These are phyloP conservation scores for Bremia lactucae DNA, from an alignment of 352 stramenopile genomes.

Conservation along the genomic window DNA sequence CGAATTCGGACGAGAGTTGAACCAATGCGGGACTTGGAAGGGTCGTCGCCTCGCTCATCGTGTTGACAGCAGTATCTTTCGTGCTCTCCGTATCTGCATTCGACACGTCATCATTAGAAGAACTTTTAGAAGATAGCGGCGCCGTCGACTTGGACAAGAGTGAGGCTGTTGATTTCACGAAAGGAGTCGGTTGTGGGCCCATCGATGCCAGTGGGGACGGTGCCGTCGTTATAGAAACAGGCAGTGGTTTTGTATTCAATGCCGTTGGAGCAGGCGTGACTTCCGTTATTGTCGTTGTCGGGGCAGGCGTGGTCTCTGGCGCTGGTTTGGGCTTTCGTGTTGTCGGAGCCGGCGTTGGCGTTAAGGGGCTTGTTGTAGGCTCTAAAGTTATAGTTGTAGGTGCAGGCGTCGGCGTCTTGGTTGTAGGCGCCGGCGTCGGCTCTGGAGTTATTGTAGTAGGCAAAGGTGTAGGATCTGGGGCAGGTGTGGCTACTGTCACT, in stretches of 20 bases:
- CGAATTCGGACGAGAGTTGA: too few species aligned
- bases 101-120: conserved; percentile 4
- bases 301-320: conserved; percentile 7
- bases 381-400: conserved; percentile 3
- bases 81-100: too few species aligned
- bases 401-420: conserved; percentile 1
- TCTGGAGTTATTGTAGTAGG: conserved; percentile 4
- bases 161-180: background rate
- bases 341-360: conserved; percentile 9
- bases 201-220: background rate
- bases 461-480: conserved; percentile 7
- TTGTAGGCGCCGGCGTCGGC: conserved; percentile 2
- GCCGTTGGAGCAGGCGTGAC: conserved; percentile 9
- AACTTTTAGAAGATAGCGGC: conserved; percentile 1
- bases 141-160: background rate
- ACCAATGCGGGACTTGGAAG: too few species aligned
- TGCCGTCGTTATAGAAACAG: background rate
- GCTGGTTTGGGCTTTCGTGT: conserved; percentile 5
- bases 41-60: background rate
- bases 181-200: background rate
- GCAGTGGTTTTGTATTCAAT: background rate
- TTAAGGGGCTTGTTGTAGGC: conserved; percentile 6
- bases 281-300: conserved; percentile 3
- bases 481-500: conserved; percentile 9
- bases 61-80: too few species aligned